These are phyloP conservation scores for Globisporangium middletonii DNA, from an alignment of 352 stramenopile species.

Conservation along the genomic window DNA sequence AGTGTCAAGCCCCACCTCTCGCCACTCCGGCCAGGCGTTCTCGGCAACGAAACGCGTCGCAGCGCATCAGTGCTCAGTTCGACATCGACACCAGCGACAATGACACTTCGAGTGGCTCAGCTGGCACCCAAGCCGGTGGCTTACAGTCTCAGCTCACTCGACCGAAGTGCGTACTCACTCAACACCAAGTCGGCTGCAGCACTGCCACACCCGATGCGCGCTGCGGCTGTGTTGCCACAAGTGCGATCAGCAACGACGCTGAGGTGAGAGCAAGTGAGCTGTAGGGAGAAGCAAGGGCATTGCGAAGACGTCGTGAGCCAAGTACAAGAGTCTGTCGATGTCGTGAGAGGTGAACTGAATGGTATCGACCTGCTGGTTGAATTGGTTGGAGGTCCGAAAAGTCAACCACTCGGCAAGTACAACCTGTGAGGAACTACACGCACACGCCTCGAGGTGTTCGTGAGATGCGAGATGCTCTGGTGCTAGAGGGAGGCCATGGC, in stretches of 20 bases:
- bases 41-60: background rate
- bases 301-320: background rate
- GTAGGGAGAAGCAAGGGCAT: background rate
- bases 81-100: background rate
- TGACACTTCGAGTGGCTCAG: constrained; percentile 12
- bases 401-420: no score
- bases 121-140: constrained; percentile 12
- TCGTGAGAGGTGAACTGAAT: background rate
- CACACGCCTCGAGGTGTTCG: no score
- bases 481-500: no score
- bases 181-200: constrained; percentile 2
- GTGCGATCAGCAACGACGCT: constrained; percentile 2
- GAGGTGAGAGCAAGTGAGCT: background rate
- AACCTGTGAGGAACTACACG: no score
- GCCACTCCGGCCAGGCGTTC: background rate
- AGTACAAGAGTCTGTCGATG: background rate
- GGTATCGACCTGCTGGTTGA: background rate
- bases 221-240: background rate
- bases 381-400: no score
- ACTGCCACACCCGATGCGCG: background rate
- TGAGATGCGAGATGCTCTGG: no score
- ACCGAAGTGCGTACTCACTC: constrained; percentile 2
- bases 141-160: constrained; percentile 15
- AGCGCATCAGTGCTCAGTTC: background rate
- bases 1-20: constrained; percentile 2